Percentiles rank a stretch among this genome's conserved stretches.
These are phyloP conservation scores for Gloeopeniophorella convolvens DNA, from an alignment of 768 basidiomycete genomes.

Conservation along the genomic window DNA sequence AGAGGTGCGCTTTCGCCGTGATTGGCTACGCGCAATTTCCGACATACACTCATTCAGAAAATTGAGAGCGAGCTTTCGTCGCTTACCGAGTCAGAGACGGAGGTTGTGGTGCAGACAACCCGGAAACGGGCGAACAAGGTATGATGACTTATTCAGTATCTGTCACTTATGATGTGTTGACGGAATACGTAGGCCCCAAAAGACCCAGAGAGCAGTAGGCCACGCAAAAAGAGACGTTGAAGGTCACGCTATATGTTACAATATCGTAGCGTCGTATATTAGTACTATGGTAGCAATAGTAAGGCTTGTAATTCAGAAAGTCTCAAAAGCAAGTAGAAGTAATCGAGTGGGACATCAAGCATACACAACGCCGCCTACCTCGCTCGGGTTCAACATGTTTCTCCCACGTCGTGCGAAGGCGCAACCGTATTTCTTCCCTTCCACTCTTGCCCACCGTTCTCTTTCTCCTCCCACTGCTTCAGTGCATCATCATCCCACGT, in stretches of 20 bases:
- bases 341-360: too few species aligned
- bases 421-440: too few species aligned
- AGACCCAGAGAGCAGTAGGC: neutral
- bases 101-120: slow-evolving; percentile 10
- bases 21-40: neutral
- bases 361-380: too few species aligned
- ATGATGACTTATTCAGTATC: neutral
- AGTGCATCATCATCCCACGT: slow-evolving; percentile 44
- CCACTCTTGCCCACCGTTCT: slow-evolving; percentile 36
- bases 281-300: too few species aligned
- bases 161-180: neutral
- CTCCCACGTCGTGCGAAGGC: too few species aligned
- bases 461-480: slow-evolving; percentile 39
- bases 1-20: neutral
- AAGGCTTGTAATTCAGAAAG: too few species aligned
- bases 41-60: neutral
- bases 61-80: slow-evolving; percentile 23
- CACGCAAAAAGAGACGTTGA: slow-evolving; percentile 10
- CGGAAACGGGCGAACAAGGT: slow-evolving; percentile 21
- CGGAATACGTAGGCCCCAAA: neutral
- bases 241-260: neutral
- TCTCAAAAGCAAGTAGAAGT: too few species aligned
- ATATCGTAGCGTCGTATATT: neutral
- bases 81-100: slow-evolving; percentile 21
- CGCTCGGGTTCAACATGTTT: too few species aligned